phyloP scores from a whole-genome alignment of 352 stramenopile genomes.

The Bremia lactucae region DNA sequence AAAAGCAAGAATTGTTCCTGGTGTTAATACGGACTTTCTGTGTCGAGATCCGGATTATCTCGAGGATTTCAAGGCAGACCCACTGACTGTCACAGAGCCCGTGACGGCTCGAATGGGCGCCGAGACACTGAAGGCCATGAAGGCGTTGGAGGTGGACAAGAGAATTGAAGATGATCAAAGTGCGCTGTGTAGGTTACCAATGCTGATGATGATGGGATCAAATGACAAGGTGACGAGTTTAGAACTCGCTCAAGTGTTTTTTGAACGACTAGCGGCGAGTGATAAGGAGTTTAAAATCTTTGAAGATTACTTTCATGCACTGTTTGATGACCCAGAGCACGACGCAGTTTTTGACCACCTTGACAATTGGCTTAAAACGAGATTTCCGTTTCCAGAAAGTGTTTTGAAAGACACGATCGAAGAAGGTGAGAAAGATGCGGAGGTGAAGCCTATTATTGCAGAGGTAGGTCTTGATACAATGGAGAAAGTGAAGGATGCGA shows the following conservation, averaged over 20 bases:
- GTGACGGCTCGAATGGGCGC: conserved; percentile 35
- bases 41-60: conserved; percentile 32
- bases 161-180: conserved; percentile 23
- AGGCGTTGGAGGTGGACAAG: conserved; percentile 18
- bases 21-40: conserved; percentile 30
- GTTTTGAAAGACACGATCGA: conserved; percentile 3
- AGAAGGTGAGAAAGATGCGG: background rate
- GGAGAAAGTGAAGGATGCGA: background rate
- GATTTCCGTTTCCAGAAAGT: conserved; percentile 18
- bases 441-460: too few relatives aligned
- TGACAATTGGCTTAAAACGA: conserved; percentile 33
- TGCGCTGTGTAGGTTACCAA: conserved; percentile 16
- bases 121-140: conserved; percentile 33
- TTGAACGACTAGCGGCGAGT: conserved; percentile 18
- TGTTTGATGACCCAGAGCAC: conserved; percentile 53
- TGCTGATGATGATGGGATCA: conserved; percentile 41
- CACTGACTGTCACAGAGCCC: conserved; percentile 28
- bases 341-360: conserved; percentile 34
- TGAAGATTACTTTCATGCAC: conserved; percentile 41
- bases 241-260: conserved; percentile 36
- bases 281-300: conserved; percentile 63
- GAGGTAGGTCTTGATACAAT: too few relatives aligned
- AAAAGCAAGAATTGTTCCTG: conserved; percentile 39
- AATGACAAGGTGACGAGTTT: conserved; percentile 46
- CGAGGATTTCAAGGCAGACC: conserved; percentile 27